Conservation (phyloP, 169 alveolate species). For the Eimeria sp. region DNA sequence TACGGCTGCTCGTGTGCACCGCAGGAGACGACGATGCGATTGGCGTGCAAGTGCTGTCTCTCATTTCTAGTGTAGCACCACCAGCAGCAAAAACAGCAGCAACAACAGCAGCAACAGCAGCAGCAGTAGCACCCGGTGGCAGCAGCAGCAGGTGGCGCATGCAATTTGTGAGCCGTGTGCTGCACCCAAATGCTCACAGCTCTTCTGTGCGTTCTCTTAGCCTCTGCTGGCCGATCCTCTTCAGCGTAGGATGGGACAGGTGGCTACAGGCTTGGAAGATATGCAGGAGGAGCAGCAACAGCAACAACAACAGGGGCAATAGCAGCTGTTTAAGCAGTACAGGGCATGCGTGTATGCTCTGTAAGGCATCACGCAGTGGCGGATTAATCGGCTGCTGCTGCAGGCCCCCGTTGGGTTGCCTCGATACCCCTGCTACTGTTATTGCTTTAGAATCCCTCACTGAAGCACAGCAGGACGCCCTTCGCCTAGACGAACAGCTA, state of each 20-base stretch:
- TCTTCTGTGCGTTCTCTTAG: conserved; percentile 15
- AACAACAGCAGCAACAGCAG: conserved; percentile 42
- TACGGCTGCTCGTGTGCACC: conserved; percentile 30
- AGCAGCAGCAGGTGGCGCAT: conserved; percentile 66
- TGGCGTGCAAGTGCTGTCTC: neutral
- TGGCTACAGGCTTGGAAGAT: conserved; percentile 21
- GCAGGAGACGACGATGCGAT: conserved; percentile 41
- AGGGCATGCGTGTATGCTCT: neutral
- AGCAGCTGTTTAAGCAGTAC: too few species aligned
- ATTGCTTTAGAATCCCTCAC: neutral
- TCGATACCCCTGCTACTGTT: neutral
- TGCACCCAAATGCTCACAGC: conserved; percentile 50
- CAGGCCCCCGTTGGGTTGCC: neutral
- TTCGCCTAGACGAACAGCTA: conserved; percentile 15
- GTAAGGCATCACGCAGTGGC: neutral
- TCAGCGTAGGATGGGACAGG: conserved; percentile 44
- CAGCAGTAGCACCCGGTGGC: neutral
- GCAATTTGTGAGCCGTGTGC: conserved; percentile 12
- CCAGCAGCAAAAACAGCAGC: conserved; percentile 25
- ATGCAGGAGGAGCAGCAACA: too few species aligned
- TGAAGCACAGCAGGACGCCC: conserved; percentile 23
- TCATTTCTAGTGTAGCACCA: conserved; percentile 16
- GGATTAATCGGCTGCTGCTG: conserved; percentile 36
- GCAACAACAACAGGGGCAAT: too few species aligned
- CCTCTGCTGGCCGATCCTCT: neutral